Percentiles rank a stretch among this genome's conserved stretches.
These are phyloP conservation scores for Clathrus columnatus DNA, from an alignment of 768 basidiomycete species.

Conservation along the genomic window DNA sequence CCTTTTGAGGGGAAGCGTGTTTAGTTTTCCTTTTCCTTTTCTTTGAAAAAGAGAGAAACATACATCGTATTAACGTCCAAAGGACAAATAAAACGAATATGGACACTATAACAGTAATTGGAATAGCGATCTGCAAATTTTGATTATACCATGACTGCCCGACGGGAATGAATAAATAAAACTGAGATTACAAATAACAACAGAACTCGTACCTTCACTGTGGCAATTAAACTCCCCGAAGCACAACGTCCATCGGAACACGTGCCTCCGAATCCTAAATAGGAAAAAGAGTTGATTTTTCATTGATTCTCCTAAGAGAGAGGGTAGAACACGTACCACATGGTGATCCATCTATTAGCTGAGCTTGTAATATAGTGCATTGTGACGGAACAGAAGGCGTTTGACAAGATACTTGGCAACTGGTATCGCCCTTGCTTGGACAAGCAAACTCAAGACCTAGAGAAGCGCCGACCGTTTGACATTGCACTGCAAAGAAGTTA, in stretches of 20 bases:
- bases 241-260: slow-evolving; percentile 58
- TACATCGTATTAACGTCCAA: slow-evolving; percentile 31
- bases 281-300: slow-evolving; percentile 7
- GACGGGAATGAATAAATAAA: slow-evolving; percentile 11
- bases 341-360: slow-evolving; percentile 72
- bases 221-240: slow-evolving; percentile 47
- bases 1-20: not conserved
- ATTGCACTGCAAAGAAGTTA: slow-evolving; percentile 51
- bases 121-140: slow-evolving; percentile 74
- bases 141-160: slow-evolving; percentile 63
- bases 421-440: slow-evolving; percentile 49
- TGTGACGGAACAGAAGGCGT: slow-evolving; percentile 51
- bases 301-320: slow-evolving; percentile 10
- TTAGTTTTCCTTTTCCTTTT: not conserved
- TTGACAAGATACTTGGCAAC: slow-evolving; percentile 74
- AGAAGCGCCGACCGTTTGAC: slow-evolving; percentile 61
- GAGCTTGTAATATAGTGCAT: slow-evolving; percentile 63
- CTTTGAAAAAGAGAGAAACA: not conserved
- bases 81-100: slow-evolving; percentile 52
- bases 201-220: slow-evolving; percentile 42
- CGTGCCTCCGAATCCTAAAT: slow-evolving; percentile 60
- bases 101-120: slow-evolving; percentile 65
- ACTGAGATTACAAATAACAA: not conserved
- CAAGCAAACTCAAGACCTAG: slow-evolving; percentile 62
- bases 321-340: slow-evolving; percentile 47